phyloP scores from a whole-genome alignment of 148 eudicot genomes.

The Camellia lanceoleosa region DNA sequence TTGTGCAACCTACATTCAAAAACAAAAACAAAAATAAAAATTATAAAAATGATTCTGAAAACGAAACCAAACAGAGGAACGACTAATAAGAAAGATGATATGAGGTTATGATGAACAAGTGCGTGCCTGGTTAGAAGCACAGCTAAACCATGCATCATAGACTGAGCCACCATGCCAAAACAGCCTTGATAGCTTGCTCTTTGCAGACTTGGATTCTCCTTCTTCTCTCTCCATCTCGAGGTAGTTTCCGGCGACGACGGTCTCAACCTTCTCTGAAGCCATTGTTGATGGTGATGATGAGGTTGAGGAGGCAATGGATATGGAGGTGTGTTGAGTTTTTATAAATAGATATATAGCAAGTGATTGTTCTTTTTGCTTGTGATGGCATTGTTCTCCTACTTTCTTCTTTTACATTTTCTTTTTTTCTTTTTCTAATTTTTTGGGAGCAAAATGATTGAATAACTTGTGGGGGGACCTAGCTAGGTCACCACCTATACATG shows the following conservation, averaged over 20 bases:
- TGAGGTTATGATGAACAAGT: background rate
- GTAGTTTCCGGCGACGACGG: slow-evolving; percentile 71
- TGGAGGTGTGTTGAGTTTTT: background rate
- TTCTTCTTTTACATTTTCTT: background rate
- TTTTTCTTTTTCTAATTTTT: background rate
- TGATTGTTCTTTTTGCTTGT: slow-evolving; percentile 4
- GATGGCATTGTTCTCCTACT: slow-evolving; percentile 6
- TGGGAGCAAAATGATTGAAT: slow-evolving; percentile 30
- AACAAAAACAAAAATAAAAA: background rate
- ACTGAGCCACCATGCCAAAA: slow-evolving; percentile 94
- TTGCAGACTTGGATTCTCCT: slow-evolving; percentile 25
- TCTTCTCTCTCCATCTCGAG: slow-evolving; percentile 77
- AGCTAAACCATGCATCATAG: slow-evolving; percentile 86
- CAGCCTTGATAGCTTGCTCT: slow-evolving; percentile 49
- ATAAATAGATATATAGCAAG: slow-evolving; percentile 19
- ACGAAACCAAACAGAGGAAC: too few species aligned
- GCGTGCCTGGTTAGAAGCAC: slow-evolving; percentile 76
- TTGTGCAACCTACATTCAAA: slow-evolving; percentile 48
- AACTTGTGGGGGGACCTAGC: slow-evolving; percentile 32
- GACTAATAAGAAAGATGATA: background rate
- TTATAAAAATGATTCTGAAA: background rate
- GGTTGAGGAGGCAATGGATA: slow-evolving; percentile 12
- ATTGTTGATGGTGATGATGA: slow-evolving; percentile 20
- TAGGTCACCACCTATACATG: slow-evolving; percentile 12
- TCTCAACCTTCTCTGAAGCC: slow-evolving; percentile 81